A percentile compares a stretch with the other conserved stretches of the same genome.
These are phyloP conservation scores for Microthyrium microscopicum DNA, from an alignment of 2,329 filamentous ascomycete species.

Conservation along the genomic window DNA sequence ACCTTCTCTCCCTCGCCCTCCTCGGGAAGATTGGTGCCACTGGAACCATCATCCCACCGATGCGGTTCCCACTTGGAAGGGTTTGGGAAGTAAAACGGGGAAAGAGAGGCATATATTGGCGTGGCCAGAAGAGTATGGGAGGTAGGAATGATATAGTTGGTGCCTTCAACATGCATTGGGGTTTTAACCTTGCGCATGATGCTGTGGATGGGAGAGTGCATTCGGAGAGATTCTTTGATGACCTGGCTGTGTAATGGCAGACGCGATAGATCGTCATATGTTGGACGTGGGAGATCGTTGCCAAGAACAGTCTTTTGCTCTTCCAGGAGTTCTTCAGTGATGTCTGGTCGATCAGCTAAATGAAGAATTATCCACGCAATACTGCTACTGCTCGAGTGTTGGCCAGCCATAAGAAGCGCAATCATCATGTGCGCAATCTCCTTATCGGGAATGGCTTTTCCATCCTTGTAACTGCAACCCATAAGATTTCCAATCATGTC, in stretches of 20 bases:
- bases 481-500: conserved; percentile 90
- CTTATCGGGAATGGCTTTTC: conserved; percentile 58
- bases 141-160: conserved; percentile 66
- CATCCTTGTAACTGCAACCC: conserved; percentile 73
- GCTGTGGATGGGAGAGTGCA: conserved; percentile 87
- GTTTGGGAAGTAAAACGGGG: conserved; percentile 63
- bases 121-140: conserved; percentile 70
- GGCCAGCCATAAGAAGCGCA: conserved; percentile 77
- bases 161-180: conserved; percentile 69
- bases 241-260: conserved; percentile 70
- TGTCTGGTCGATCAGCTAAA: conserved; percentile 58
- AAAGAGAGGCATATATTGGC: conserved; percentile 62
- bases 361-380: conserved; percentile 73
- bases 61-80: conserved; percentile 76
- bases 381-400: conserved; percentile 76
- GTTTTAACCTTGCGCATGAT: conserved; percentile 86
- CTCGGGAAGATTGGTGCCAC: conserved; percentile 30
- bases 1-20: conserved; percentile 55
- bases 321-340: conserved; percentile 64
- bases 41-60: conserved; percentile 60
- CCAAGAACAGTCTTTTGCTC: conserved; percentile 67
- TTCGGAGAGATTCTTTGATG: conserved; percentile 78
- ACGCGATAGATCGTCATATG: conserved; percentile 61
- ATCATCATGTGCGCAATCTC: conserved; percentile 92
- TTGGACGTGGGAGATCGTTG: conserved; percentile 51